Conservation (phyloP, 2,329 filamentous ascomycete genomes). For the Zymoseptoria pseudotritici region DNA sequence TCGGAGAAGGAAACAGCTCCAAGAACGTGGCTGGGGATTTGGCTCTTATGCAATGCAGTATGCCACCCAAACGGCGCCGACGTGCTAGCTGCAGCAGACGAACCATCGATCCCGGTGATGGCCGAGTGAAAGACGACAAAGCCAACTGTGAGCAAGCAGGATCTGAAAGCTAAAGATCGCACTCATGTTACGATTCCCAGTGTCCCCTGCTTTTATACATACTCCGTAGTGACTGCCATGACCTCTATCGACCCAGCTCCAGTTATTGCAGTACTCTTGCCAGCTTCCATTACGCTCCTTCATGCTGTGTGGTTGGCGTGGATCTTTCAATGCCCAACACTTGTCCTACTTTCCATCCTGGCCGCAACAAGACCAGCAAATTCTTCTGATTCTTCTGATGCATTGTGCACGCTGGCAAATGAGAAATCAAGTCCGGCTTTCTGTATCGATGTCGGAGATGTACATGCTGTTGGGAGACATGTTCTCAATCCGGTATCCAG, state of each 20-base stretch:
- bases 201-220: background rate
- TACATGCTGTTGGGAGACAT: background rate
- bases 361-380: background rate
- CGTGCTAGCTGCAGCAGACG: background rate
- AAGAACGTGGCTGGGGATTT: background rate
- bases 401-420: background rate
- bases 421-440: background rate
- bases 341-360: background rate
- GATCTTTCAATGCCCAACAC: background rate
- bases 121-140: background rate
- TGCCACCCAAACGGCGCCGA: background rate
- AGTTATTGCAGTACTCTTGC: background rate
- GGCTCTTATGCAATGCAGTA: background rate
- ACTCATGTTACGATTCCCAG: background rate
- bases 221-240: background rate
- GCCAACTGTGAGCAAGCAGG: background rate
- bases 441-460: background rate
- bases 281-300: background rate
- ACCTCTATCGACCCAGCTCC: background rate
- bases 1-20: background rate
- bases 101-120: background rate
- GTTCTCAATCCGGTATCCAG: background rate
- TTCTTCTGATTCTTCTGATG: background rate
- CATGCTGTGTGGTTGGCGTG: background rate
- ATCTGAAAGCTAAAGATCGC: too few relatives aligned